These are phyloP conservation scores for Xylaria sp. DNA, from an alignment of 2,329 filamentous ascomycete species.

Conservation along the genomic window DNA sequence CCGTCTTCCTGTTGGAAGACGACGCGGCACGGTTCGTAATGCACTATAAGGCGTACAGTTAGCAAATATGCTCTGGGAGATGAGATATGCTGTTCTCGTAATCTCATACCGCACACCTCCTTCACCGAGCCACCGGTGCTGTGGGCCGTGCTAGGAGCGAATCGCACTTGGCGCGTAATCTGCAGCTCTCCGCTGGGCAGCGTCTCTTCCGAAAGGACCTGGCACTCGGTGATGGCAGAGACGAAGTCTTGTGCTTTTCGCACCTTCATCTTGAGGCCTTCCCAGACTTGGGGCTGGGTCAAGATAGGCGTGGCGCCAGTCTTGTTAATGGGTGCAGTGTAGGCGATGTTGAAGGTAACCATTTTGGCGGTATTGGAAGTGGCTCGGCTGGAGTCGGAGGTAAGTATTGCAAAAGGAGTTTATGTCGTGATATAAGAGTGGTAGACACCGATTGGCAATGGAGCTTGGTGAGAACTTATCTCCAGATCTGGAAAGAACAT, in stretches of 20 bases:
- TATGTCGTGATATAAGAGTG: not conserved
- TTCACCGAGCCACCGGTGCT: conserved; percentile 24
- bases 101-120: conserved; percentile 39
- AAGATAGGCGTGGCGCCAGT: conserved; percentile 38
- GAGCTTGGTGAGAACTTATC: not conserved
- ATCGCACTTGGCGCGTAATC: conserved; percentile 41
- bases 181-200: conserved; percentile 31
- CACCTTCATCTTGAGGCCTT: conserved; percentile 46
- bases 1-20: conserved; percentile 46
- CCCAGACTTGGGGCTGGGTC: conserved; percentile 43
- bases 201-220: conserved; percentile 41
- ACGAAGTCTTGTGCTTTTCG: conserved; percentile 45
- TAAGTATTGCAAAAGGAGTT: not conserved
- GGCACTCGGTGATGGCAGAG: conserved; percentile 43
- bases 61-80: too few relatives aligned
- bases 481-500: not conserved
- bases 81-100: not conserved
- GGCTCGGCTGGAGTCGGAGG: not conserved
- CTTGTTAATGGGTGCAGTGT: conserved; percentile 47
- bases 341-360: conserved; percentile 44
- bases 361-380: conserved; percentile 33
- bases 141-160: conserved; percentile 30
- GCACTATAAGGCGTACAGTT: conserved; percentile 18
- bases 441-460: not conserved
- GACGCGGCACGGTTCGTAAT: conserved; percentile 42